Percentiles rank a stretch among this genome's conserved stretches.
Evolutionary conservation across 148 eudicot genomes (phyloP).

Genomic region (Suaeda aralocaspica): DNA sequence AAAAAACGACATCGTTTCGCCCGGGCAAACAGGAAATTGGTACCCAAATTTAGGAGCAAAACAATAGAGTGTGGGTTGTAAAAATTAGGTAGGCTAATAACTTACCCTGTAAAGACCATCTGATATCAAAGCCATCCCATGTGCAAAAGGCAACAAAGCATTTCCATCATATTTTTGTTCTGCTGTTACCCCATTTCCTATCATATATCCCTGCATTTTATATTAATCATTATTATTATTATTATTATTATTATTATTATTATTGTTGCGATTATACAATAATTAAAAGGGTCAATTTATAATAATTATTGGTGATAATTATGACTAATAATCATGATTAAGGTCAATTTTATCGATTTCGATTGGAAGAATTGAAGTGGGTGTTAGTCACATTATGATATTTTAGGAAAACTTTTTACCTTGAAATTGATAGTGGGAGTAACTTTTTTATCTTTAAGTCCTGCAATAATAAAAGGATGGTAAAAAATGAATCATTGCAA

Average conservation of each 20-base stretch:
- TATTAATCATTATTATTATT: no score
- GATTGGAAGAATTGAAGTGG: neutral
- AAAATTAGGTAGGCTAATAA: neutral
- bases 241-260: no score
- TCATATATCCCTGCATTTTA: slow-evolving; percentile 49
- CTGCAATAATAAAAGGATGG: slow-evolving; percentile 22
- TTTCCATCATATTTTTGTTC: slow-evolving; percentile 36
- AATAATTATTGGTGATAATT: neutral
- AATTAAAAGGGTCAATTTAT: neutral
- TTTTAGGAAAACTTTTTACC: slow-evolving; percentile 24
- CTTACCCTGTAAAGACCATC: slow-evolving; percentile 52
- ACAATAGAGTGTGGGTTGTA: slow-evolving; percentile 1
- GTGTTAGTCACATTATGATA: slow-evolving; percentile 3
- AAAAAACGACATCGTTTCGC: no score
- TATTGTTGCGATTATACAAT: no score
- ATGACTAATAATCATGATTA: neutral
- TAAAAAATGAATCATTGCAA: slow-evolving; percentile 10
- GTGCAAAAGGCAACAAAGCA: slow-evolving; percentile 48
- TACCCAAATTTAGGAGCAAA: no score
- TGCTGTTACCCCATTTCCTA: slow-evolving; percentile 55
- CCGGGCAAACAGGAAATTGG: no score
- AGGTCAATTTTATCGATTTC: neutral
- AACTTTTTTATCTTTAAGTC: slow-evolving; percentile 37
- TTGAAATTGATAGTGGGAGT: slow-evolving; percentile 48
- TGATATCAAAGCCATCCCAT: slow-evolving; percentile 60